Evolutionary conservation across 2,329 filamentous ascomycete species (phyloP).

Genomic region (Lachnellula subtilissima): DNA sequence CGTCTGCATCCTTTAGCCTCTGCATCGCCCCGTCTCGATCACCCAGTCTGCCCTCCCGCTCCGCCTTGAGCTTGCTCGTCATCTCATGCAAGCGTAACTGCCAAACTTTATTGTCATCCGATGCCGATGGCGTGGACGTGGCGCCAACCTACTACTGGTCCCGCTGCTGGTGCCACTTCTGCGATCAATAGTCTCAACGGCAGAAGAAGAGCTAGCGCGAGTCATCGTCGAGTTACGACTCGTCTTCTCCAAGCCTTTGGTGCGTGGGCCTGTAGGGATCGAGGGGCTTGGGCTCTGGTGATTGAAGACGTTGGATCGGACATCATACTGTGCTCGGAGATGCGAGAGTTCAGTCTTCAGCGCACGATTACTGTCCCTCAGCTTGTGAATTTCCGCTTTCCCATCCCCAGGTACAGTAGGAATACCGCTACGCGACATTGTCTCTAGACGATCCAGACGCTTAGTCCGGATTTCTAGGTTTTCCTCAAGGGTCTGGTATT

Average conservation of each 20-base stretch:
- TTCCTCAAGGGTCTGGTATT: constrained; percentile 82
- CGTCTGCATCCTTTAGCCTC: constrained; percentile 61
- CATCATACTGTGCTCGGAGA: constrained; percentile 53
- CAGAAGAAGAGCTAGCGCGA: constrained; percentile 48
- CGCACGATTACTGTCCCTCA: constrained; percentile 58
- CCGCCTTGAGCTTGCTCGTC: constrained; percentile 82
- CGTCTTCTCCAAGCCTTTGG: constrained; percentile 18
- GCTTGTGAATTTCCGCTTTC: constrained; percentile 50
- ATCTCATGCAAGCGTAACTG: constrained; percentile 80
- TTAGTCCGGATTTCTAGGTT: constrained; percentile 75
- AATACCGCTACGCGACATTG: constrained; percentile 63
- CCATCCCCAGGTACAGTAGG: constrained; percentile 32
- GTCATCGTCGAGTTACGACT: constrained; percentile 40
- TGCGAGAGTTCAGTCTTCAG: constrained; percentile 66
- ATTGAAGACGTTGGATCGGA: constrained; percentile 32
- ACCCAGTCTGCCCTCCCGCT: constrained; percentile 78
- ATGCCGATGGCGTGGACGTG: background rate
- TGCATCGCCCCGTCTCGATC: constrained; percentile 81
- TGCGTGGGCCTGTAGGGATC: constrained; percentile 33
- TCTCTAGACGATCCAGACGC: constrained; percentile 82
- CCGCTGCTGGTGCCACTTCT: constrained; percentile 42
- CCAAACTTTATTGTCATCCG: constrained; percentile 51
- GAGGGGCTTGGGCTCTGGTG: constrained; percentile 34
- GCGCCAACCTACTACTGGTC: background rate
- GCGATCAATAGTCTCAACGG: constrained; percentile 20